Base-by-base conservation (phyloP, 2,329 filamentous ascomycete species). In the Chaetomium globosum region DNA sequence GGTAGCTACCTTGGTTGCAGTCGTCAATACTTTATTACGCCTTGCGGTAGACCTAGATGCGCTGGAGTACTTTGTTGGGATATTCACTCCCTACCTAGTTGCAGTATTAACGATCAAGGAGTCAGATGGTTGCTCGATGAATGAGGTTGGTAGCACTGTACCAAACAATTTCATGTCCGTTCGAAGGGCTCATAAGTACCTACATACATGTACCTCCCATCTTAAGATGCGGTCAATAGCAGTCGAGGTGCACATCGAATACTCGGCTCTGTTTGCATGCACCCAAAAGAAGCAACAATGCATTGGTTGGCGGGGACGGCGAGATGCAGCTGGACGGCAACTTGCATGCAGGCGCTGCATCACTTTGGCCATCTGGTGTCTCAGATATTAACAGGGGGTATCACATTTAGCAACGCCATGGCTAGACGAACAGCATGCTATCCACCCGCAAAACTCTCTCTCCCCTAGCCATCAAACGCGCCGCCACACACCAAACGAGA, bases 391-490 rank as follows among this genome's bases (percentile, higher is more conserved):
- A 21, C 19, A 51, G n/a, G 59, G 59, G 59, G 59, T 61, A 61
- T 61, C 51, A 55, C 51, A 66, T 59, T 56, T 52, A 52, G 28
- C 49, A 63, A 65, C 63, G 58, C 33, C 59, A 58, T 26, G 33
- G 48, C 49, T 56, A 52, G 55, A 54, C 30, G 30, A 43, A 43
- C 28, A 33, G 21, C 39, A 48, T 56, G 16, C 13, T 33, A 26
- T 53, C 19, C 19, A 43, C 28, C 43, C 19, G 49, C 49, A 26
- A 31, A 31, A n/a, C 30, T 30, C n/a, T 10, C n/a, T 21, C 16
- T n/a, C 19, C 16, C 6, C 49, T n/a, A 59, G 31, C 46, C 48
- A 30, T 19, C 19, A 53, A 49, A 51, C 49, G 39, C 31, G 39
- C 31, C 58, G 39, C 51, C 52, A 60, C 57, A 51, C 46, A 43